Base-by-base conservation (phyloP, 352 stramenopile species). In the Pythium dissotocum region DNA sequence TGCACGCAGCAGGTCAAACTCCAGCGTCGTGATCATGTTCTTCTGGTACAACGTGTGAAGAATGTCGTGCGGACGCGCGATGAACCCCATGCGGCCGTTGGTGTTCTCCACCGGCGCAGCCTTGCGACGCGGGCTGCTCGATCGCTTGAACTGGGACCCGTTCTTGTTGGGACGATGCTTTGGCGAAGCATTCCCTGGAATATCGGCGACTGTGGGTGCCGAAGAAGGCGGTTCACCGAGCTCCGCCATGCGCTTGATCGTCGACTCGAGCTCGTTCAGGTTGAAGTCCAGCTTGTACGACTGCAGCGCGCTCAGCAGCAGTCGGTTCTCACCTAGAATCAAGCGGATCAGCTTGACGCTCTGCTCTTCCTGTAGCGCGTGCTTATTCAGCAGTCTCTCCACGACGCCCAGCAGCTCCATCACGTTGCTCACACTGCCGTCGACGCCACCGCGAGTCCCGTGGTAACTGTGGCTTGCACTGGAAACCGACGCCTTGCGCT, bases 11-110 rank as follows among this genome's bases (percentile, higher is more conserved):
- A 90, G 77, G 35, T 91, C 79, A 33, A 80, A 40, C 64, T 93
- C 82, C 13, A 89, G 66, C 2, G 65, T 82, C 24, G 84, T 93
- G 38, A 93, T 60, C 82, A 91, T 85, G 14, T 79, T 72, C 65
- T 88, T 81, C 24, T 77, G 67, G 51, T 87, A 73, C 28, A 93
- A 51, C 18, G 74, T 76, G 18, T 71, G 53, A 16, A 91, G 68
- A n/a, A 89, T 60, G 8, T 81, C 73, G 28, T 83, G 65, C 1
- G 78, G 70, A 9, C 68, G 67, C 24, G 61, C 40, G 16, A 70
- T 62, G n/a, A 70, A 60, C 0, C 48, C 70, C 46, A 71, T 56
- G 12, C 55, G 57, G 6, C 24, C 57, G 30, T 49, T 58, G 6
- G 4, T 44, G 0, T n/a, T 58, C 9, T 16, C n/a, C 7, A 8